A percentile compares a stretch with the other conserved stretches of the same genome.
Conservation (phyloP, 2,329 filamentous ascomycete species). For the Cercospora sesami region DNA sequence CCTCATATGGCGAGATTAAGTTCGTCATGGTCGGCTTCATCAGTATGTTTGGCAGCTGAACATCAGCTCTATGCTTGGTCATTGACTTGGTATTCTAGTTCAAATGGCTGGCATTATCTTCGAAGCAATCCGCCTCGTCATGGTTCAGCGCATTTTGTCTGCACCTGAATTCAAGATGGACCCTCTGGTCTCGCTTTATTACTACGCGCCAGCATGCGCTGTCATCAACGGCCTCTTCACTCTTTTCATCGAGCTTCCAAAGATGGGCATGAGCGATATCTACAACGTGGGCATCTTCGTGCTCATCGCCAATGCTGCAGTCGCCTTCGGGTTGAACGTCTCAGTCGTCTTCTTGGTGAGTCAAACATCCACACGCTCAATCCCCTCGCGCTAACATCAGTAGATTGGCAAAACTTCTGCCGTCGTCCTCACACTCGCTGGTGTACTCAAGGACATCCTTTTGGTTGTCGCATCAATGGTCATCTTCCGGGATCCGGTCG, state of each 20-base stretch:
- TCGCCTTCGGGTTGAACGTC: conserved; percentile 79
- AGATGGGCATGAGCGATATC: conserved; percentile 67
- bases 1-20: conserved; percentile 91
- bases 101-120: conserved; percentile 77
- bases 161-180: conserved; percentile 90
- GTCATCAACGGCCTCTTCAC: conserved; percentile 76
- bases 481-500: conserved; percentile 76
- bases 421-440: conserved; percentile 80
- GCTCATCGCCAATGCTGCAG: conserved; percentile 72
- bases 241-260: conserved; percentile 71
- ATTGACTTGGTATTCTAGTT: conserved; percentile 46
- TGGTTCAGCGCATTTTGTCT: conserved; percentile 80
- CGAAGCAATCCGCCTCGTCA: conserved; percentile 78
- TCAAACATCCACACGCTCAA: conserved; percentile 18
- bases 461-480: conserved; percentile 77
- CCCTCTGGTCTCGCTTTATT: conserved; percentile 85
- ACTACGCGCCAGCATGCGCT: conserved; percentile 83
- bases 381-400: conserved; percentile 12
- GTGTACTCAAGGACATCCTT: conserved; percentile 84
- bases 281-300: conserved; percentile 71
- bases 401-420: conserved; percentile 87
- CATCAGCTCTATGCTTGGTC: too few species aligned
- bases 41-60: conserved; percentile 14
- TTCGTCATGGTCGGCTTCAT: conserved; percentile 80
- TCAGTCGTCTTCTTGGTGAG: conserved; percentile 82